phyloP scores from a whole-genome alignment of 75 land plant species.

The Cryptomeria japonica region DNA sequence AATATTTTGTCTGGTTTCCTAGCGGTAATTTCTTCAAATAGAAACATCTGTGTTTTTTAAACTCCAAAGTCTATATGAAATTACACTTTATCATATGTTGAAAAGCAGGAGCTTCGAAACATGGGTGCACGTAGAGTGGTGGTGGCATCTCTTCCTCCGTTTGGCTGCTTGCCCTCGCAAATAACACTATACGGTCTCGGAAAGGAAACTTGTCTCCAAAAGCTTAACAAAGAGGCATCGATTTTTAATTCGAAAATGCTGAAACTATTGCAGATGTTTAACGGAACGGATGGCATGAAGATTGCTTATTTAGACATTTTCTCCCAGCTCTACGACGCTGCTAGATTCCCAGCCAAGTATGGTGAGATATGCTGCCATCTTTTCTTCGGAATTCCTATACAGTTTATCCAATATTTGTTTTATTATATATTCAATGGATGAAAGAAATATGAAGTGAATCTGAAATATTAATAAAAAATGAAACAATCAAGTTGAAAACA shows the following conservation, averaged over 20 bases:
- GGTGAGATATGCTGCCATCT: constrained; percentile 29
- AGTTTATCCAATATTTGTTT: neutral
- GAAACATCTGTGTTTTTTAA: neutral
- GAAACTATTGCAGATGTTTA: constrained; percentile 23
- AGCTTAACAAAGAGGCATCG: constrained; percentile 55
- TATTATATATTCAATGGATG: too few species aligned
- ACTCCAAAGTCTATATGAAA: neutral
- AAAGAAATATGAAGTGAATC: too few species aligned
- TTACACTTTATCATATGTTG: neutral
- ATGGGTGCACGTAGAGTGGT: constrained; percentile 77
- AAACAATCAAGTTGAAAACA: too few species aligned
- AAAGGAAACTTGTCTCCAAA: constrained; percentile 42
- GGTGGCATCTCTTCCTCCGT: constrained; percentile 79
- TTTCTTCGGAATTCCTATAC: neutral
- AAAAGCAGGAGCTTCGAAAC: constrained; percentile 48
- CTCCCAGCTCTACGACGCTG: constrained; percentile 44
- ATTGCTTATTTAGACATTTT: constrained; percentile 64
- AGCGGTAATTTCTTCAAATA: constrained; percentile 21
- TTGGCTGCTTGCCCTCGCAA: constrained; percentile 79
- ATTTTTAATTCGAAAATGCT: constrained; percentile 55
- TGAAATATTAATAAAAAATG: too few species aligned
- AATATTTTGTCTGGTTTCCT: constrained; percentile 24
- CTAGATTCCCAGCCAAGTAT: constrained; percentile 47
- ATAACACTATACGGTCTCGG: constrained; percentile 55
- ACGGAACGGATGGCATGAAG: constrained; percentile 38